A percentile compares a stretch with the other conserved stretches of the same genome.
Conservation (phyloP, 2,329 filamentous ascomycete species). For the Ophiostoma angusticollis region DNA sequence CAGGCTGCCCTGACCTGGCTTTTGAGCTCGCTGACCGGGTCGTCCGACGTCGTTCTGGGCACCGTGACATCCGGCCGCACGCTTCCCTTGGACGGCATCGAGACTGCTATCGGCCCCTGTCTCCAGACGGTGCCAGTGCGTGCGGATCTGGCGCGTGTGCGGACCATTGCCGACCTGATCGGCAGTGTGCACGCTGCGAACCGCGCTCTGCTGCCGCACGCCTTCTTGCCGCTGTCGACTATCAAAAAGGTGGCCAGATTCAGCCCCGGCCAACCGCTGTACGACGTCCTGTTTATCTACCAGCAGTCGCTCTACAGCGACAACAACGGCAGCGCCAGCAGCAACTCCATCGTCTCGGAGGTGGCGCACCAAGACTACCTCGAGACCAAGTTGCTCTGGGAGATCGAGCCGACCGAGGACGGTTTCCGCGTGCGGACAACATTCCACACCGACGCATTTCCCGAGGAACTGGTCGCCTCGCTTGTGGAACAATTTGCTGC, state of each 20-base stretch:
- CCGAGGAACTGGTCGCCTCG: slow-evolving; percentile 38
- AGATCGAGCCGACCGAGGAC: slow-evolving; percentile 51
- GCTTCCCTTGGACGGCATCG: slow-evolving; percentile 55
- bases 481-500: slow-evolving; percentile 50
- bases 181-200: slow-evolving; percentile 51
- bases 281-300: slow-evolving; percentile 72
- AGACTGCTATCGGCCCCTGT: slow-evolving; percentile 66
- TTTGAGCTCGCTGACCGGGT: slow-evolving; percentile 50
- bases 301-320: slow-evolving; percentile 53
- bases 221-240: slow-evolving; percentile 49
- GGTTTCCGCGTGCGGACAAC: slow-evolving; percentile 31
- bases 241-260: slow-evolving; percentile 51
- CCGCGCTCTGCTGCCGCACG: slow-evolving; percentile 51
- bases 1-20: slow-evolving; percentile 59
- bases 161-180: slow-evolving; percentile 47
- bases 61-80: slow-evolving; percentile 73
- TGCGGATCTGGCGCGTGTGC: slow-evolving; percentile 40
- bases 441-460: slow-evolving; percentile 35
- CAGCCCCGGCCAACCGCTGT: slow-evolving; percentile 45
- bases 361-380: slow-evolving; percentile 54
- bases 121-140: slow-evolving; percentile 63
- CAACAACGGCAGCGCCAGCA: slow-evolving; percentile 1
- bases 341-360: slow-evolving; percentile 35
- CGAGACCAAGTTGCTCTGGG: slow-evolving; percentile 64
- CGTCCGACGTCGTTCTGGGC: slow-evolving; percentile 57